These are phyloP conservation scores for Nicotiana tabacum DNA, from an alignment of 257 asterid species.

Conservation along the genomic window DNA sequence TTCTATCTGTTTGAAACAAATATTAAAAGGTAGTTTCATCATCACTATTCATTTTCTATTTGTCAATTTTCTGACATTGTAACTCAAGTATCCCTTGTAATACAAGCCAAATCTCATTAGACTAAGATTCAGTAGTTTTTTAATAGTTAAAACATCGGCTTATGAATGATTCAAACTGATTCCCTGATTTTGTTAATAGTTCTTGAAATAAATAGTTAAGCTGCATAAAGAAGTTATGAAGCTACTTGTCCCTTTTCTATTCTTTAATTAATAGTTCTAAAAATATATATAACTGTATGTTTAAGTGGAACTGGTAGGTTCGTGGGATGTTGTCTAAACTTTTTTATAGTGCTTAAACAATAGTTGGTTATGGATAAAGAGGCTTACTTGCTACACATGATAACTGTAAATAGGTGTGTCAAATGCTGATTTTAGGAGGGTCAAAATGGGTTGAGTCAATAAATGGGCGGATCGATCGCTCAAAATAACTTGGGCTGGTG, in stretches of 20 bases:
- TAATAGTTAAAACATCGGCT: conserved; percentile 7
- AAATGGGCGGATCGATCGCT: too few species aligned
- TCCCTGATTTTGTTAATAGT: background rate
- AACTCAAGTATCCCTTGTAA: conserved; percentile 21
- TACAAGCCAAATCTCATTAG: conserved; percentile 24
- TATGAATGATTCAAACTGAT: background rate
- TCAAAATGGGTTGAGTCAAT: too few species aligned
- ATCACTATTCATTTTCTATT: conserved; percentile 8
- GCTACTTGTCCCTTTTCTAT: background rate
- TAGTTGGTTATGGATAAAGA: background rate
- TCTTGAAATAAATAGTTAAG: background rate
- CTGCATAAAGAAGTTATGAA: background rate
- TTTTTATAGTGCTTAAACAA: conserved; percentile 17
- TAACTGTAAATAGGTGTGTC: background rate
- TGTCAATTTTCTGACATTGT: background rate
- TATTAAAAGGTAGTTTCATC: background rate
- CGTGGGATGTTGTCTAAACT: conserved; percentile 4
- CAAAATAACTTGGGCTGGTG: too few species aligned
- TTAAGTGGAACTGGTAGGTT: background rate
- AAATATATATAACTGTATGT: background rate
- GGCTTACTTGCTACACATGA: background rate
- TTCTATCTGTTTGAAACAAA: background rate
- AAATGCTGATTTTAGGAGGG: too few species aligned
- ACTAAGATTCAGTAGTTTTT: conserved; percentile 7
- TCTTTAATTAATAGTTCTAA: background rate